Evolutionary conservation across 1,284 basidiomycete species (phyloP).

Genomic region (Microbotryomycetes sp.): DNA sequence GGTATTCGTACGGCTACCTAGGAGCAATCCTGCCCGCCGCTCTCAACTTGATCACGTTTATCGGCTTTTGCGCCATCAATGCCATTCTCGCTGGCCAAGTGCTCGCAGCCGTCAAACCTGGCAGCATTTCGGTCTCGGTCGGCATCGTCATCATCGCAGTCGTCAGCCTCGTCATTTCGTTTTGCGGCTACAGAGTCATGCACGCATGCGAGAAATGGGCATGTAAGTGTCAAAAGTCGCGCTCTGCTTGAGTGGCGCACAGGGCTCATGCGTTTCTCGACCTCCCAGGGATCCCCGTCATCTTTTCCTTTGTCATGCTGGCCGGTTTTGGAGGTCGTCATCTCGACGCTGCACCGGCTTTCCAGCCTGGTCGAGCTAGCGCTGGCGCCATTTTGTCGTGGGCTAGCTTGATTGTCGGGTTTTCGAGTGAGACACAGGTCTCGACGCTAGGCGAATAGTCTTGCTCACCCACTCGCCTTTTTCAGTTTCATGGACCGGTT

Average conservation of each 20-base stretch:
- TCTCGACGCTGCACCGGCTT: conserved; percentile 36
- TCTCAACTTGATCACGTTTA: conserved; percentile 52
- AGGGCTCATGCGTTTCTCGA: not conserved
- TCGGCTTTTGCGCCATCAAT: conserved; percentile 69
- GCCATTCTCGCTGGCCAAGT: conserved; percentile 72
- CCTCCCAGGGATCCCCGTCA: conserved; percentile 36
- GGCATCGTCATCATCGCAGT: conserved; percentile 80
- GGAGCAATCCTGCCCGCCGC: conserved; percentile 58
- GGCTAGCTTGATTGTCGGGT: conserved; percentile 40
- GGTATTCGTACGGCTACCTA: conserved; percentile 52
- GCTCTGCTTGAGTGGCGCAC: not conserved
- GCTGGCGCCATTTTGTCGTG: conserved; percentile 38
- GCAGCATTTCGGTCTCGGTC: conserved; percentile 50
- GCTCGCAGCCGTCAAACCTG: conserved; percentile 59
- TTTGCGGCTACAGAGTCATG: conserved; percentile 69
- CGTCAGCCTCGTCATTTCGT: conserved; percentile 69
- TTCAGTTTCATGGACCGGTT: conserved; percentile 35
- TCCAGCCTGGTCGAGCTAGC: conserved; percentile 29
- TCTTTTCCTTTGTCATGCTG: conserved; percentile 39
- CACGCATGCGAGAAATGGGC: conserved; percentile 32
- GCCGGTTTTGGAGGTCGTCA: conserved; percentile 39
- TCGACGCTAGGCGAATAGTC: conserved; percentile 19
- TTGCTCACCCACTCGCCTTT: not conserved
- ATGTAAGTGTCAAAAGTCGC: conserved; percentile 29
- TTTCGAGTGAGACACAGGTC: conserved; percentile 35